A percentile compares a stretch with the other conserved stretches of the same genome.
Conservation (phyloP, 1,284 basidiomycete species). For the Clitocybe nebularis region DNA sequence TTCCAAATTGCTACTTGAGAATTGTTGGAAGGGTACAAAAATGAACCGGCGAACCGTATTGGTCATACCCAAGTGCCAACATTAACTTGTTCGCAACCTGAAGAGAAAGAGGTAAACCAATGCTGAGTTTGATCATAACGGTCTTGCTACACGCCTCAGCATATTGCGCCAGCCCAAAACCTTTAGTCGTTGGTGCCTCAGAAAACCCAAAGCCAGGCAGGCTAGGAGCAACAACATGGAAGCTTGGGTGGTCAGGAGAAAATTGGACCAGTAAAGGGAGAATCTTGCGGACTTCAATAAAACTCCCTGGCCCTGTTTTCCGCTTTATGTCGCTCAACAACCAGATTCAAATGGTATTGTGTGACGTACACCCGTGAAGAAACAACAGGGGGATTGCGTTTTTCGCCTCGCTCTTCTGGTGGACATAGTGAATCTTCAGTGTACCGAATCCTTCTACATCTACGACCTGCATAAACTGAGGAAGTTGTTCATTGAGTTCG, state of each 20-base stretch:
- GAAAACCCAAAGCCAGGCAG: slow-evolving; percentile 54
- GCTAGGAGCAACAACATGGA: slow-evolving; percentile 51
- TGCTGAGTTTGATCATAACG: slow-evolving; percentile 1
- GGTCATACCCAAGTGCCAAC: slow-evolving; percentile 40
- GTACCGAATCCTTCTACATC: slow-evolving; percentile 39
- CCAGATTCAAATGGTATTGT: background rate
- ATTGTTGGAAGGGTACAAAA: background rate
- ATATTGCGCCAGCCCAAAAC: slow-evolving; percentile 27
- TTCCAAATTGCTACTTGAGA: background rate
- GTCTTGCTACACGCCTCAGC: slow-evolving; percentile 28
- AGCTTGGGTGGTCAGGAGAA: slow-evolving; percentile 43
- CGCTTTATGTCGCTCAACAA: background rate
- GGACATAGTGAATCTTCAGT: slow-evolving; percentile 49
- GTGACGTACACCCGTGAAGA: slow-evolving; percentile 48
- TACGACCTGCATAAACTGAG: slow-evolving; percentile 45
- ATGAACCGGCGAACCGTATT: slow-evolving; percentile 33
- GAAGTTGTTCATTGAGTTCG: slow-evolving; percentile 42
- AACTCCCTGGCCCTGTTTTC: slow-evolving; percentile 55
- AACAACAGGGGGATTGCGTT: slow-evolving; percentile 49
- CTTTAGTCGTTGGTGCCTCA: slow-evolving; percentile 31
- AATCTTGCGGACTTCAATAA: slow-evolving; percentile 52
- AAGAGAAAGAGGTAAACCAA: background rate
- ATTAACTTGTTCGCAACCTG: slow-evolving; percentile 43
- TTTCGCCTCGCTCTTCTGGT: slow-evolving; percentile 37
- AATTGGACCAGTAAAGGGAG: slow-evolving; percentile 43